Evolutionary conservation across 805 yeast genomes (phyloP), one percentile per base, ranked within the genome.

Genomic region (Pichia paraexigua): DNA sequence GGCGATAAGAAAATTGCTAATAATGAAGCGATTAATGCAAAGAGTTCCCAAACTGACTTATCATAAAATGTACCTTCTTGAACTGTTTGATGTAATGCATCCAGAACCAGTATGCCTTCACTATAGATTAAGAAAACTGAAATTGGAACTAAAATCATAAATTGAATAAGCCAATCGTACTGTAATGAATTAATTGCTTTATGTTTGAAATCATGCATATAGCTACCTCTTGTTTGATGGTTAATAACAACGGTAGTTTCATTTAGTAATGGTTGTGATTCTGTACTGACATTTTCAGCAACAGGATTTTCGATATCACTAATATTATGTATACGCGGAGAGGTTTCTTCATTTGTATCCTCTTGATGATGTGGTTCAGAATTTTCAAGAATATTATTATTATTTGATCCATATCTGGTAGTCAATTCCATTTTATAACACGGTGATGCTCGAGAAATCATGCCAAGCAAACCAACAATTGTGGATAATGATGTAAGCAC

Each of bases 131-230:
- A 60, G 35, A 77, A 73, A 3, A 82, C 69, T 1, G 85, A 69
- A 15, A 84, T 48, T 2, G 97, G 96, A 15, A 85, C 87, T 18
- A 84, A 63, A 1, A 82, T 55, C 32, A 87, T 57, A 60, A 79
- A 88, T 64, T 90, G 96, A 18, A 87, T 56, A 17, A 83, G 74
- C 96, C 97, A 90, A 60, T 85, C 95, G 61, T 85, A 87, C 41
- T 83, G 77, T 45, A 77, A 75, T 5, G 80, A 77, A 47, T 70
- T 72, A 40, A 66, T 50, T 10, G 71, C 71, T 5, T 66, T 60
- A 1, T 53, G 51, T 46, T 64, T 64, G 45, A 66, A 52, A 13
- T 60, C 60, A 17, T 60, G 62, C 28, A 60, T 48, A 47, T 58
- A 62, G 2, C 64, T 58, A 0, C 56, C 63, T 41, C 58, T 63